Evolutionary conservation across 345 rosid genomes (phyloP).

Genomic region (Euphorbia peplus): DNA sequence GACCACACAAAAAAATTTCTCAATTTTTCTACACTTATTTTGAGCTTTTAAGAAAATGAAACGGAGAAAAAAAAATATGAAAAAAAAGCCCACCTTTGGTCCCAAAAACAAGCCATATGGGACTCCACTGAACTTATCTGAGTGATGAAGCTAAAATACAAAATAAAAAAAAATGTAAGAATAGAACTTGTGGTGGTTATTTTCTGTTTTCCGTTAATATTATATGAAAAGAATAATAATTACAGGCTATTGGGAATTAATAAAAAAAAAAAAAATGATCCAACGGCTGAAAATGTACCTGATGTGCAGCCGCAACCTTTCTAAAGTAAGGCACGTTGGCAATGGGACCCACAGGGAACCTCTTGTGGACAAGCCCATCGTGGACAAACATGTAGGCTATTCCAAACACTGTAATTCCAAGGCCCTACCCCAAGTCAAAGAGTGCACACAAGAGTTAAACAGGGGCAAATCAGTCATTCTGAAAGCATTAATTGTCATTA

Average conservation of each 20-base stretch:
- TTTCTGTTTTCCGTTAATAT: slow-evolving; percentile 2
- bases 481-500: not conserved
- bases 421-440: slow-evolving; percentile 37
- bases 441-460: not conserved
- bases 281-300: slow-evolving; percentile 26
- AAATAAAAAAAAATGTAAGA: not conserved
- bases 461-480: not conserved
- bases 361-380: slow-evolving; percentile 67
- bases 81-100: slow-evolving; percentile 38
- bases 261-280: not conserved
- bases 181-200: not conserved
- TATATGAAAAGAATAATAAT: not conserved
- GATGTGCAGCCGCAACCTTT: slow-evolving; percentile 64
- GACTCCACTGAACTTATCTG: slow-evolving; percentile 54
- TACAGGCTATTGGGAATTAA: not conserved
- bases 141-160: slow-evolving; percentile 49
- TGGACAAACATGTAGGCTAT: slow-evolving; percentile 79
- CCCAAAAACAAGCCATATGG: slow-evolving; percentile 69
- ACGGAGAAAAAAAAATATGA: not conserved
- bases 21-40: not conserved
- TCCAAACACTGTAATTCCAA: slow-evolving; percentile 64
- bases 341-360: slow-evolving; percentile 72
- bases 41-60: too few species aligned
- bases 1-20: not conserved
- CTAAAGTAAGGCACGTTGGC: slow-evolving; percentile 56